These are phyloP conservation scores for Boletus rex-veris DNA, from an alignment of 768 basidiomycete genomes.

Conservation along the genomic window DNA sequence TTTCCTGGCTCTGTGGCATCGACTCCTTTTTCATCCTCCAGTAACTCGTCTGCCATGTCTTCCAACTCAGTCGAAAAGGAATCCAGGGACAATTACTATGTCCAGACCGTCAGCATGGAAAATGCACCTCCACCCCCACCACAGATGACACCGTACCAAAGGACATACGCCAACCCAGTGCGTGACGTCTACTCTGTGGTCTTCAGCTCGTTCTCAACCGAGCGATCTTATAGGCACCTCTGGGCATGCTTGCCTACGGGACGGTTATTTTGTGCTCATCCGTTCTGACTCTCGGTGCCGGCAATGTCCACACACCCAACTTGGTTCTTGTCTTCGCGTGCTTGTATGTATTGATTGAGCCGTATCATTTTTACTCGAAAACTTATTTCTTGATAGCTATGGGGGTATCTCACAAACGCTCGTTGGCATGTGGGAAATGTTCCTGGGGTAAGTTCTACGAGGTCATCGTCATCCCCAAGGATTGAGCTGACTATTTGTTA, in stretches of 20 bases:
- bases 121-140: conserved; percentile 9
- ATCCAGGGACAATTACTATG: conserved; percentile 23
- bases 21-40: not conserved
- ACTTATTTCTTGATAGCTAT: conserved; percentile 18
- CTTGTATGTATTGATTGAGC: conserved; percentile 16
- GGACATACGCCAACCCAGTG: conserved; percentile 27
- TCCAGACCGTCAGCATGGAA: conserved; percentile 25
- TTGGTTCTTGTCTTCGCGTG: conserved; percentile 28
- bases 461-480: not conserved
- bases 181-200: not conserved
- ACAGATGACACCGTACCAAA: conserved; percentile 25
- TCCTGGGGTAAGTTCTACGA: conserved; percentile 23
- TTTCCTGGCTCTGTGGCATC: not conserved
- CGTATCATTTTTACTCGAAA: not conserved
- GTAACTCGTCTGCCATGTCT: conserved; percentile 16
- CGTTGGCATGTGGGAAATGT: conserved; percentile 33
- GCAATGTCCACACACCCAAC: conserved; percentile 18
- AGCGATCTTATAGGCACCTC: conserved; percentile 18
- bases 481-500: conserved; percentile 5
- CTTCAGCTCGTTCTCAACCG: not conserved
- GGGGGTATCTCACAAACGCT: conserved; percentile 30
- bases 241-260: conserved; percentile 30
- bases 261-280: conserved; percentile 31
- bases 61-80: conserved; percentile 23
- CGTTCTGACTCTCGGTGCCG: conserved; percentile 22